Percentiles rank a stretch among this genome's conserved stretches.
phyloP scores from a whole-genome alignment of 2,329 filamentous ascomycete genomes.

The Fusarium ramigenum region DNA sequence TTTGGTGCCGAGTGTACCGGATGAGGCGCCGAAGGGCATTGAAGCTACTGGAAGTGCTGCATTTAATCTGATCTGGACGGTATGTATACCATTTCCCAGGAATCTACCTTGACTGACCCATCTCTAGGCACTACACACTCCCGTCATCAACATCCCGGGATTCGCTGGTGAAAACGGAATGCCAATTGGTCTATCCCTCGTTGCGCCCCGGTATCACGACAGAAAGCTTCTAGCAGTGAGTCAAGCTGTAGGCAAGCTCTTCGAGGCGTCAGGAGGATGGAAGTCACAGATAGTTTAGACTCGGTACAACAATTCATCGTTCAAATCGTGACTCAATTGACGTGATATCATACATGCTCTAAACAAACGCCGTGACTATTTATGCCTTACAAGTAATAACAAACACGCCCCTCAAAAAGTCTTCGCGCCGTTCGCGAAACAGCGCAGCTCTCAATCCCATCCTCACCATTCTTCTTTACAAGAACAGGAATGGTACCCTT shows the following conservation, averaged over 20 bases:
- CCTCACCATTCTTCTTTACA: slow-evolving; percentile 14
- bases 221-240: slow-evolving; percentile 18
- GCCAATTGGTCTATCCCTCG: slow-evolving; percentile 30
- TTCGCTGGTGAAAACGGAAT: slow-evolving; percentile 23
- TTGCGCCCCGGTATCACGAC: slow-evolving; percentile 22
- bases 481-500: slow-evolving; percentile 41
- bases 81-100: too few relatives aligned
- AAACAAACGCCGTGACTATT: neutral
- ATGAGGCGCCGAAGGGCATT: slow-evolving; percentile 63
- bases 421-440: slow-evolving; percentile 46
- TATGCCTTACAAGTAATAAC: slow-evolving; percentile 36
- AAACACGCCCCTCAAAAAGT: slow-evolving; percentile 46
- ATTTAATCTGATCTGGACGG: slow-evolving; percentile 56
- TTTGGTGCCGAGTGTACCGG: slow-evolving; percentile 64
- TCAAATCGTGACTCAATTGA: neutral
- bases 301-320: too few relatives aligned
- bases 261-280: neutral
- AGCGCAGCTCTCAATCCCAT: slow-evolving; percentile 39
- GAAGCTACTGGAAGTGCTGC: slow-evolving; percentile 61
- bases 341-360: neutral
- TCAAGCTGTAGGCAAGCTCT: neutral
- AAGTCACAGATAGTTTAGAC: neutral
- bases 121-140: slow-evolving; percentile 19
- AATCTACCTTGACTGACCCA: neutral
- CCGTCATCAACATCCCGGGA: slow-evolving; percentile 29